Percentiles rank a stretch among this genome's conserved stretches.
These are phyloP conservation scores for Aspergillus sclerotiicarbonarius DNA, from an alignment of 495 filamentous ascomycete species.

Conservation along the genomic window DNA sequence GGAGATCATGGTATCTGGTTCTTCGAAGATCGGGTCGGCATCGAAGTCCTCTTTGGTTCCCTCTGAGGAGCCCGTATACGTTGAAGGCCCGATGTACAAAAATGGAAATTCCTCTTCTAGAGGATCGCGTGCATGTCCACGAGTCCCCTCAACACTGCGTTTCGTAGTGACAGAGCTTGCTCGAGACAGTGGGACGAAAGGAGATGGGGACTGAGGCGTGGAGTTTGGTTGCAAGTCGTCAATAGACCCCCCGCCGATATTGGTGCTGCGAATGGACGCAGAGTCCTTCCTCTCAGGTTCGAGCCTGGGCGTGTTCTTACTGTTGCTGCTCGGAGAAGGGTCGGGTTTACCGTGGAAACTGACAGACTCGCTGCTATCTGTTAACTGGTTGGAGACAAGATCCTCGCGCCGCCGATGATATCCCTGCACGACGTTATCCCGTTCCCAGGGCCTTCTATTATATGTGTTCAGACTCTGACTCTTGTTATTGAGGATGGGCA, in stretches of 20 bases:
- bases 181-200: constrained; percentile 30
- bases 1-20: constrained; percentile 24
- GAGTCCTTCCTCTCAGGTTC: constrained; percentile 31
- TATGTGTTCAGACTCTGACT: constrained; percentile 50
- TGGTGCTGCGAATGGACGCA: constrained; percentile 26
- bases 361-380: constrained; percentile 21
- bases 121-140: constrained; percentile 65
- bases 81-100: constrained; percentile 69
- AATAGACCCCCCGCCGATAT: constrained; percentile 17
- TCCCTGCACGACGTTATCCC: constrained; percentile 48
- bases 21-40: constrained; percentile 19
- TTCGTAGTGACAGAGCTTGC: constrained; percentile 41
- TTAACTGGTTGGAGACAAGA: constrained; percentile 15
- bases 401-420: constrained; percentile 38
- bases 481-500: constrained; percentile 25
- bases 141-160: constrained; percentile 47
- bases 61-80: constrained; percentile 32
- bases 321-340: constrained; percentile 19
- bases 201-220: constrained; percentile 29
- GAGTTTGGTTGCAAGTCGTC: constrained; percentile 19
- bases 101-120: constrained; percentile 60
- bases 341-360: constrained; percentile 19
- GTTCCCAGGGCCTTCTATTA: constrained; percentile 47
- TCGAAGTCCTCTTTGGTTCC: constrained; percentile 15
- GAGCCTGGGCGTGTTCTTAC: constrained; percentile 16